Conservation (phyloP, 1,284 basidiomycete genomes). For the Melampsora medusae region DNA sequence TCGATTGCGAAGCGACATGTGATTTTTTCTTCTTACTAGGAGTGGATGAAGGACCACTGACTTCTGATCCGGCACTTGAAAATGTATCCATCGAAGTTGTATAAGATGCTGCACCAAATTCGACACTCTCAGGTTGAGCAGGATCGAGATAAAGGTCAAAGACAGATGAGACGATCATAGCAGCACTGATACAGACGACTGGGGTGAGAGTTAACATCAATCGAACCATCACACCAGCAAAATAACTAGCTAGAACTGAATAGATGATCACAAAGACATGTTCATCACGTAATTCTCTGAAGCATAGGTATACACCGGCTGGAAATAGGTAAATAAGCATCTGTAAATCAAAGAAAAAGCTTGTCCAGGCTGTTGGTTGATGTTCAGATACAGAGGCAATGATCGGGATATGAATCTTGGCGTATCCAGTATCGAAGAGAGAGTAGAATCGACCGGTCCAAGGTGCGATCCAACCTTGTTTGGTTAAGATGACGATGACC, state of each 20-base stretch:
- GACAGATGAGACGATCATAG: slow-evolving; percentile 83
- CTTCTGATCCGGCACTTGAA: slow-evolving; percentile 52
- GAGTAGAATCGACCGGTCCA: slow-evolving; percentile 99
- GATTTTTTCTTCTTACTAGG: slow-evolving; percentile 25
- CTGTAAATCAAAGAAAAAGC: slow-evolving; percentile 99
- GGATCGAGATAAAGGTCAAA: slow-evolving; percentile 83
- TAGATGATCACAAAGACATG: slow-evolving; percentile 99
- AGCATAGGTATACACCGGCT: slow-evolving; percentile 88
- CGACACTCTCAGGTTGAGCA: slow-evolving; percentile 50
- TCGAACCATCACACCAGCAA: slow-evolving; percentile 98
- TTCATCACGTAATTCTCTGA: slow-evolving; percentile 90
- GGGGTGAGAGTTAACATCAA: slow-evolving; percentile 89
- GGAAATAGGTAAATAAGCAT: slow-evolving; percentile 98
- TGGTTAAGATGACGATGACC: slow-evolving; percentile 64
- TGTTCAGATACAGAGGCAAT: slow-evolving; percentile 99
- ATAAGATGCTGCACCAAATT: slow-evolving; percentile 46
- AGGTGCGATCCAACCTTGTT: slow-evolving; percentile 92
- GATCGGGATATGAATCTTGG: slow-evolving; percentile 94
- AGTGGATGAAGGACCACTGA: slow-evolving; percentile 51
- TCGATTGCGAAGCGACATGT: slow-evolving; percentile 46
- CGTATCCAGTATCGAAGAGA: slow-evolving; percentile 98
- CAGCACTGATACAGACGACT: slow-evolving; percentile 84
- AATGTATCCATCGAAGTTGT: slow-evolving; percentile 51
- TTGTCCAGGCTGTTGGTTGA: slow-evolving; percentile 98
- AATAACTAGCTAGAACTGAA: slow-evolving; percentile 91